Conservation (phyloP, 345 rosid species). For the Brassica nigra region DNA sequence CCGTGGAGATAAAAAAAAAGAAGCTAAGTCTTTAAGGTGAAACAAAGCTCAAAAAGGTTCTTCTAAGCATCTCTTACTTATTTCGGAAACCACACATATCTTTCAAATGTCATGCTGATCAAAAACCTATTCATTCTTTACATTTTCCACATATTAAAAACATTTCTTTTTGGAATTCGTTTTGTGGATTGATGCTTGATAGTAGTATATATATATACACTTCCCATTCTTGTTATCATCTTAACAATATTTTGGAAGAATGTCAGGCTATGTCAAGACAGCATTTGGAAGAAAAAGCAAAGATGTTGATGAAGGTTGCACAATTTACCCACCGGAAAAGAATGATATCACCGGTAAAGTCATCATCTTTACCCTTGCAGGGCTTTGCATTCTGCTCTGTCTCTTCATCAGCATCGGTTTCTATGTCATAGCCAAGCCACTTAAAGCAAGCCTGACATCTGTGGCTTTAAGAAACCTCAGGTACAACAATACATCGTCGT, state of each 20-base stretch:
- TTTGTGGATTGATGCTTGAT: not conserved
- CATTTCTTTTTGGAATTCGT: slow-evolving; percentile 3
- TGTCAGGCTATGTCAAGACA: slow-evolving; percentile 14
- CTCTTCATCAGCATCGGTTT: slow-evolving; percentile 35
- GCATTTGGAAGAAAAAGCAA: slow-evolving; percentile 28
- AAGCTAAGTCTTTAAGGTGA: slow-evolving; percentile 21
- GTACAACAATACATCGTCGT: slow-evolving; percentile 21
- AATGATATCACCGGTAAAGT: slow-evolving; percentile 13
- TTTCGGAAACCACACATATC: slow-evolving; percentile 30
- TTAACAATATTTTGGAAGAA: too few species aligned
- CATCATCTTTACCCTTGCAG: slow-evolving; percentile 30
- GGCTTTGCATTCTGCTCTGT: slow-evolving; percentile 32
- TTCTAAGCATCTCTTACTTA: slow-evolving; percentile 29
- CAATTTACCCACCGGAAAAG: not conserved
- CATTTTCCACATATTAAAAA: slow-evolving; percentile 7
- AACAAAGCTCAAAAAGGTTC: slow-evolving; percentile 35
- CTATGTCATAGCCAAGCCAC: slow-evolving; percentile 41
- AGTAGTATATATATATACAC: not conserved
- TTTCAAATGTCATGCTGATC: slow-evolving; percentile 33
- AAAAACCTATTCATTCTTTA: slow-evolving; percentile 8
- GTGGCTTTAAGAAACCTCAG: slow-evolving; percentile 33
- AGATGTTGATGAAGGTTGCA: slow-evolving; percentile 24
- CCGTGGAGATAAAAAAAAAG: not conserved
- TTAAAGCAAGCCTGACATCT: slow-evolving; percentile 23
- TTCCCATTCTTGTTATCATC: not conserved